phyloP scores from a whole-genome alignment of 441 rosid species.

The Manihot esculenta region DNA sequence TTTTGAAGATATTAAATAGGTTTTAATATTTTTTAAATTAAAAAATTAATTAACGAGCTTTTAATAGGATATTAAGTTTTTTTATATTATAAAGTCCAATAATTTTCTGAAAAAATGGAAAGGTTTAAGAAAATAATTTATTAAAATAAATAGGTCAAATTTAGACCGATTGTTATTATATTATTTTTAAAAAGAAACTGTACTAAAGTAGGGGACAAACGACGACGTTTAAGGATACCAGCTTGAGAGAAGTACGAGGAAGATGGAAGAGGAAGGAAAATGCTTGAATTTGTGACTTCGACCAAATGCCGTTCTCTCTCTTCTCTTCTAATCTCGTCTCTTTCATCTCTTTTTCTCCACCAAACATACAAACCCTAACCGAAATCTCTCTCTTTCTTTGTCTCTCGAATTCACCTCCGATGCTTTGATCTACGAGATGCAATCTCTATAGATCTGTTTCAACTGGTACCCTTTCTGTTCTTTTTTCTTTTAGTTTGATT shows the following conservation, averaged over 20 bases:
- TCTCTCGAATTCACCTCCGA: conserved; percentile 15
- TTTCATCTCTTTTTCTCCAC: conserved; percentile 19
- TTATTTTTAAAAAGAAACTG: background rate
- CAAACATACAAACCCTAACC: conserved; percentile 20
- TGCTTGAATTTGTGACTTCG: conserved; percentile 38
- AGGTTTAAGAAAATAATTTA: no score
- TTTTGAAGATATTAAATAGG: no score
- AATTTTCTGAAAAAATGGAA: no score
- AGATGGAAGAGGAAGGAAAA: conserved; percentile 25
- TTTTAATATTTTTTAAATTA: no score
- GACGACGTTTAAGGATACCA: conserved; percentile 29
- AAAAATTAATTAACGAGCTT: no score
- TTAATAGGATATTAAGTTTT: no score
- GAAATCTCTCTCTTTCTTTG: conserved; percentile 1
- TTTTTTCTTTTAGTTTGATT: background rate
- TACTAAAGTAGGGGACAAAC: conserved; percentile 7
- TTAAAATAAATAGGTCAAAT: background rate
- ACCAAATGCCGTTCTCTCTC: conserved; percentile 14
- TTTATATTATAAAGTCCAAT: no score
- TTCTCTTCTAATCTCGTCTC: background rate
- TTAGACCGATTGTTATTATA: no score
- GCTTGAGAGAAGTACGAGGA: conserved; percentile 12
- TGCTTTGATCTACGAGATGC: conserved; percentile 31
- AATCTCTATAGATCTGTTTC: conserved; percentile 43
- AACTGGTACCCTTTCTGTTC: conserved; percentile 32